Evolutionary conservation across 129 eudicot species (phyloP).

Genomic region (Helianthus tuberosus): DNA sequence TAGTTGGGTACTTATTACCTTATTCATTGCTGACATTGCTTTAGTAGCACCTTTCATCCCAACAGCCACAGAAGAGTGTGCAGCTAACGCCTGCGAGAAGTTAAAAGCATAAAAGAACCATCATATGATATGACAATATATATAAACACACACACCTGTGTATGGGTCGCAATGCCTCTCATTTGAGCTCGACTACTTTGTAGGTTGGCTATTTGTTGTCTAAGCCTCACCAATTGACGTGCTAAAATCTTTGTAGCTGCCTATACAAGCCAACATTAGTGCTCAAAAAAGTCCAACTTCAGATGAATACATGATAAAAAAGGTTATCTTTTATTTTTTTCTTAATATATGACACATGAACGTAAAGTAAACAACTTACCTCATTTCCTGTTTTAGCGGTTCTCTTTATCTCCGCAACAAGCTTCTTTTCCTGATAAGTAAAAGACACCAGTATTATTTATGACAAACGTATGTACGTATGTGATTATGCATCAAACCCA

Average conservation of each 20-base stretch:
- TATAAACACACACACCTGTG: slow-evolving; percentile 60
- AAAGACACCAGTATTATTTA: slow-evolving; percentile 18
- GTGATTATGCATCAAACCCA: background rate
- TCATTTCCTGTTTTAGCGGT: slow-evolving; percentile 97
- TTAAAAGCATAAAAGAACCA: slow-evolving; percentile 13
- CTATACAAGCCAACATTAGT: slow-evolving; percentile 42
- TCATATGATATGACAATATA: background rate
- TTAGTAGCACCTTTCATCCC: slow-evolving; percentile 99
- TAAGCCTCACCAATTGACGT: slow-evolving; percentile 86
- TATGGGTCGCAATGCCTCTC: slow-evolving; percentile 96
- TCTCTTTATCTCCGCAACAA: slow-evolving; percentile 95
- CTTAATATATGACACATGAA: slow-evolving; percentile 4
- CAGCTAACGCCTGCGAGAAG: slow-evolving; percentile 77
- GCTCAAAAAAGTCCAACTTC: slow-evolving; percentile 17
- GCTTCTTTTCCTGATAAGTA: slow-evolving; percentile 81
- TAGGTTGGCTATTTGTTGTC: slow-evolving; percentile 95
- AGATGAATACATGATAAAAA: background rate
- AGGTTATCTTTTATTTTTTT: background rate
- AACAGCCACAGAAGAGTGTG: slow-evolving; percentile 90
- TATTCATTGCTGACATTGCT: slow-evolving; percentile 98
- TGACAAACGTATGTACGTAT: slow-evolving; percentile 1
- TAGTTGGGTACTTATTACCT: slow-evolving; percentile 42
- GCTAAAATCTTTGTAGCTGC: slow-evolving; percentile 94
- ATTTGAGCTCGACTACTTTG: slow-evolving; percentile 98
- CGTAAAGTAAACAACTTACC: slow-evolving; percentile 43